Evolutionary conservation across 2,329 filamentous ascomycete species (phyloP), one percentile per base, ranked within the genome.

Genomic region (Penicillium concentricum): DNA sequence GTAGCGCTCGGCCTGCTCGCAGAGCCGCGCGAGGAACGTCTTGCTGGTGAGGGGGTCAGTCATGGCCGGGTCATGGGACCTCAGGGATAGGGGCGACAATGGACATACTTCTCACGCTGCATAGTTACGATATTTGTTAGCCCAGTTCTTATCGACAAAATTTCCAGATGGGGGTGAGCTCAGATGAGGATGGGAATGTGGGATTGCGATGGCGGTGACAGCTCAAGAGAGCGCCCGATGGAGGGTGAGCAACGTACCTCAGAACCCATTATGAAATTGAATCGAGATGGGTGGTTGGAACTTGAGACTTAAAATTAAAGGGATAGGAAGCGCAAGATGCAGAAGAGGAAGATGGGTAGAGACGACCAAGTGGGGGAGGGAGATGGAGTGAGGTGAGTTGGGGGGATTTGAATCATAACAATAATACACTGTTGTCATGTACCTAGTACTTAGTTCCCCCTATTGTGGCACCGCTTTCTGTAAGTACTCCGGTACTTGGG

Each of bases 1-100:
- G 83, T 99, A 99, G 78, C 93, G 93, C 87, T 97, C 94, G 78
- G 94, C 94, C 88, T 99, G 94, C 90, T 97, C 94, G 86, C 94
- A 97, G 78, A 99, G 92, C 84, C 94, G 89, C 81, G 94, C 94
- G 80, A 97, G 91, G 87, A 97, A 97, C 77, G 94, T 97, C 89
- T 97, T 97, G 89, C 92, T 96, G 78, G 76, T 64, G 59, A 62
- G 62, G 63, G 45, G 55, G 73, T 81, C 68, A 81, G 74, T 71
- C 47, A 54, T 67, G 24, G 60, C 24, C 49, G 58, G 45, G 64
- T 52, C 22, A 46, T 20, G 42, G 62, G 56, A 51, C 49, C 51
- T 46, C 46, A 47, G 44, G 51, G 42, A 51, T 18, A 44, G 51
- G 57, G 56, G 55, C 48, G 52, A 60, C 59, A 62, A 78, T 78